Percentiles rank a stretch among this genome's conserved stretches.
Conservation (phyloP, 805 yeast species). For the Saccharomyces kudriavzevii region DNA sequence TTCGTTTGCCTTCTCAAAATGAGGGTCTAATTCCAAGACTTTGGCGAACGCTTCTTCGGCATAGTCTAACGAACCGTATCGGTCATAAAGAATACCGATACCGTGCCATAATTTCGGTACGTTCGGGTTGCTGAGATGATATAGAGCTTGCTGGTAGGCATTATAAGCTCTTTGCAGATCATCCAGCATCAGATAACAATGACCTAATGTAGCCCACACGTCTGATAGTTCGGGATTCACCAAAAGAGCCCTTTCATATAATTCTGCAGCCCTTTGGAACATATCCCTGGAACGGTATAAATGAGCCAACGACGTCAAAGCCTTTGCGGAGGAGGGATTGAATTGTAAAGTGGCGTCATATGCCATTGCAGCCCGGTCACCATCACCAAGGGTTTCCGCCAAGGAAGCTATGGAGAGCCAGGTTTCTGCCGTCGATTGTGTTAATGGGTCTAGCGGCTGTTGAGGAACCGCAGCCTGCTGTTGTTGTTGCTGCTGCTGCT, state of each 20-base stretch:
- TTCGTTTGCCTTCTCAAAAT: conserved; percentile 92
- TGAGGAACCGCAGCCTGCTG: conserved; percentile 4
- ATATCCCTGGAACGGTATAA: conserved; percentile 82
- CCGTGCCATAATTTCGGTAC: conserved; percentile 99
- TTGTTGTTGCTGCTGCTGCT: neutral
- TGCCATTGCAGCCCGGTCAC: conserved; percentile 80
- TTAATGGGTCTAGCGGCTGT: conserved; percentile 31
- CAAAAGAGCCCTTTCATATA: conserved; percentile 78
- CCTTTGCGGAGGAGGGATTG: conserved; percentile 78
- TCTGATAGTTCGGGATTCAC: conserved; percentile 85
- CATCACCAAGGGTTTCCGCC: conserved; percentile 84
- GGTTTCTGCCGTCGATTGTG: conserved; percentile 61
- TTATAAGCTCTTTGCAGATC: conserved; percentile 92
- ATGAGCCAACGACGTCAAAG: conserved; percentile 78
- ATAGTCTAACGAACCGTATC: conserved; percentile 92
- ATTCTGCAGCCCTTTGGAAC: conserved; percentile 89
- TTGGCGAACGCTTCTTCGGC: conserved; percentile 98
- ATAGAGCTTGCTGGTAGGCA: conserved; percentile 92
- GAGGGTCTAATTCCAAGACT: conserved; percentile 90
- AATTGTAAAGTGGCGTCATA: conserved; percentile 83
- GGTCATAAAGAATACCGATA: conserved; percentile 89
- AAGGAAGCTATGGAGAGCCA: conserved; percentile 86
- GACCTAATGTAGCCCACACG: conserved; percentile 94
- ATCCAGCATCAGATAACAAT: conserved; percentile 93
- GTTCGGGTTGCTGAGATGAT: conserved; percentile 83